Base-by-base conservation (phyloP, 2,329 filamentous ascomycete species). In the Aureobasidium mangrovei region DNA sequence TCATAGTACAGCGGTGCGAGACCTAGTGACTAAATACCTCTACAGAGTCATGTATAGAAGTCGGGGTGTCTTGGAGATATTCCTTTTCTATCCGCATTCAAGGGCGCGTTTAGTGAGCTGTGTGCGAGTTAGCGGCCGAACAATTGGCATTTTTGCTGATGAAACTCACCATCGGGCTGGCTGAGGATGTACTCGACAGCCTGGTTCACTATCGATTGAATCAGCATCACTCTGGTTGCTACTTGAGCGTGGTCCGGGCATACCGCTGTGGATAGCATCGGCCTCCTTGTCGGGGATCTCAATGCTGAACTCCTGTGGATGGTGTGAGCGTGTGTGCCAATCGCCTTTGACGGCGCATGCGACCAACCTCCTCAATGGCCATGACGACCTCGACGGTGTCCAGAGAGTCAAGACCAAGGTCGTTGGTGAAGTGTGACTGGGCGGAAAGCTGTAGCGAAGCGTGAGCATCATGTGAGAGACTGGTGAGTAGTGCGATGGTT, bases 361-460 rank as follows among this genome's bases (percentile, higher is more conserved):
- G 51, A 43, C 72, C 61, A 74, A 90, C 86, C 84, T 98, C 93
- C 82, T 98, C 93, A 75, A 98, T 97, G 62, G 93, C 93, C 93
- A 98, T 98, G 66, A 98, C 93, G 63, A 98, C 93, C 80, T 98
- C 93, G 60, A 98, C 93, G 60, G 93, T 96, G 73, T 98, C 93
- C 73, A 98, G 82, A 76, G 87, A 94, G 78, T 98, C 93, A 67
- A 98, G 79, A 62, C 91, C 93, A 60, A 98, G 86, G 75, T 98
- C 71, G 73, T 96, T 97, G 70, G 89, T 81, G 76, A 98, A 98
- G 81, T 97, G 91, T 57, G 91, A 85, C 53, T 77, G 79, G 60
- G 82, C 75, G 67, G 84, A 88, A 70, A 98, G 88, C 91, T 97
- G 65, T 57, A n/a, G 26, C n/a, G 24, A 4, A n/a, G 8, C 1